Base-by-base conservation (phyloP, 2,329 filamentous ascomycete genomes). In the Clarireedia paspali region DNA sequence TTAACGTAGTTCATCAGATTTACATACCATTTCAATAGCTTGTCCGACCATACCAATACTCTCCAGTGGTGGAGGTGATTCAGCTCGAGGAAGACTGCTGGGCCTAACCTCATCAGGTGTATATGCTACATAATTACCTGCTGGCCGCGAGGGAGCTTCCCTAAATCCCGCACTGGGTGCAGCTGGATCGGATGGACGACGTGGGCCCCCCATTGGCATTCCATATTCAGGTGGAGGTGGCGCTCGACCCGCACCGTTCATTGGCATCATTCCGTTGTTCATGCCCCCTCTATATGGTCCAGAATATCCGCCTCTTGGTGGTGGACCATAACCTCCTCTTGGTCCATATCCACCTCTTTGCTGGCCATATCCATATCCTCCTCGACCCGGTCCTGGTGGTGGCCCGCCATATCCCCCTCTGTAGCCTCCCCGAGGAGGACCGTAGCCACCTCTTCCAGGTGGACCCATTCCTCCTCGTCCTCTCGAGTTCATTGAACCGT, bases 11-110 rank as follows among this genome's bases (percentile, higher is more conserved):
- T 10, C 5, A 12, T 2, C 5, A 10, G 26, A 10, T n/a, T 27
- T n/a, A 54, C 51, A 27, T 15, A 54, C 51, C 88, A 95, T 91
- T 69, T 94, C 90, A 53, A 91, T 80, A 2, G 87, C 83, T 66
- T 86, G 85, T 9, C 84, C 84, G 12, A 84, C 70, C 36, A 69
- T 63, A 60, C 47, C 63, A 53, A 70, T 67, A 40, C 73, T 75
- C 3, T 79, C 76, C 20, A 85, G 68, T 5, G 84, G 84, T 15
- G 85, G 83, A 7, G 83, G 82, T 1, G 82, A 84, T 63, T 84
- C 83, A 9, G 82, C 84, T 60, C 82, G 76, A 2, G 83, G 80
- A 23, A 85, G 69, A 49, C 74, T 73, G 38, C 51, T 57, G 23
- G 61, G 57, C n/a, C 48, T 50, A 24, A 59, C 55, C 10, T 64